Conservation (phyloP, 192 early-diverging fungal genomes). For the Coemansia sp. region DNA sequence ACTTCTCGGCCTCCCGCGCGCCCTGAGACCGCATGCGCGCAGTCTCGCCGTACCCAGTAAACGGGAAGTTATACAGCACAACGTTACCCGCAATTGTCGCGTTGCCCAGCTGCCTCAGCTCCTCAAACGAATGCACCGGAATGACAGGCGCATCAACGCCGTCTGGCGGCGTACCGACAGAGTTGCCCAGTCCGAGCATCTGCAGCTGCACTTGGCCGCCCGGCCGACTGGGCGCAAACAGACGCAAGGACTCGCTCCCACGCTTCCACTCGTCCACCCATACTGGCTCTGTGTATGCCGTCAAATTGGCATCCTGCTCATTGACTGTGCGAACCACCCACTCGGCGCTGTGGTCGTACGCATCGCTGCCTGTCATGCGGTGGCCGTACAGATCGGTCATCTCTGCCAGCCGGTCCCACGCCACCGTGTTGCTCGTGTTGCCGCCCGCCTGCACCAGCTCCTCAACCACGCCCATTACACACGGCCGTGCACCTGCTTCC, state of each 20-base stretch:
- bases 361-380: slow-evolving; percentile 57
- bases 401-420: slow-evolving; percentile 64
- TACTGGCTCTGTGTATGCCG: slow-evolving; percentile 59
- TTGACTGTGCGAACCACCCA: slow-evolving; percentile 58
- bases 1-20: slow-evolving; percentile 40
- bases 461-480: slow-evolving; percentile 29
- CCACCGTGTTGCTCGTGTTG: slow-evolving; percentile 45
- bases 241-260: slow-evolving; percentile 57
- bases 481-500: not conserved
- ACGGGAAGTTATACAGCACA: slow-evolving; percentile 57
- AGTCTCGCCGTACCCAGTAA: slow-evolving; percentile 19
- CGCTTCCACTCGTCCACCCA: slow-evolving; percentile 56
- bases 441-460: slow-evolving; percentile 29
- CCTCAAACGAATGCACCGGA: slow-evolving; percentile 55
- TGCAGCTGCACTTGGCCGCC: slow-evolving; percentile 45
- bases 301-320: slow-evolving; percentile 36
- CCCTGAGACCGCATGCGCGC: slow-evolving; percentile 33
- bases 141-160: slow-evolving; percentile 56
- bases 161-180: slow-evolving; percentile 43
- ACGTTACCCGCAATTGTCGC: slow-evolving; percentile 47
- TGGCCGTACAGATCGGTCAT: slow-evolving; percentile 64
- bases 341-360: slow-evolving; percentile 55
- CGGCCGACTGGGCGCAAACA: slow-evolving; percentile 54
- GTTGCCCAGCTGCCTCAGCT: slow-evolving; percentile 49
- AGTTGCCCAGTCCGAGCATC: slow-evolving; percentile 58